These are phyloP conservation scores for Saccharomycopsis sp. DNA, from an alignment of 805 yeast species.

Conservation along the genomic window DNA sequence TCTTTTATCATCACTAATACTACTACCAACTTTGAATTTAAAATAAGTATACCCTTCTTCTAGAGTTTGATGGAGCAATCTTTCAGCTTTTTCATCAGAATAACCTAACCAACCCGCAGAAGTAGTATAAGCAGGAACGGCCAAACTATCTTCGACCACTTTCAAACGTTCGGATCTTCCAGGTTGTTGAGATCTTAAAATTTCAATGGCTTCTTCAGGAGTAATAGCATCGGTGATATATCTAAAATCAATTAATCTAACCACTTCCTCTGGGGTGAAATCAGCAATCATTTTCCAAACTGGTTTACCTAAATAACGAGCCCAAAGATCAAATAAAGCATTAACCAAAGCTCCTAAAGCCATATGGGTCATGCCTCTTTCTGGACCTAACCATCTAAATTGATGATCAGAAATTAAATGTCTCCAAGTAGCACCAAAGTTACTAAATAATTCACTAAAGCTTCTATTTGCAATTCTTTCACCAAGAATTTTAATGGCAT, in stretches of 20 bases:
- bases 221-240: conserved; percentile 34
- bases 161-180: conserved; percentile 27
- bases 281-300: conserved; percentile 34
- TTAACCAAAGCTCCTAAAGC: conserved; percentile 33
- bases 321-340: conserved; percentile 36
- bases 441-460: conserved; percentile 25
- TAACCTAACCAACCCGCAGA: conserved; percentile 37
- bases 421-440: conserved; percentile 33
- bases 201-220: conserved; percentile 30
- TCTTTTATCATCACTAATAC: conserved; percentile 27
- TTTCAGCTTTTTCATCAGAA: conserved; percentile 31
- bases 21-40: conserved; percentile 33
- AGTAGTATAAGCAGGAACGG: conserved; percentile 36
- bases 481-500: conserved; percentile 29
- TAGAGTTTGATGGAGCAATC: conserved; percentile 25
- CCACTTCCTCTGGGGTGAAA: conserved; percentile 32
- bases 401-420: conserved; percentile 31
- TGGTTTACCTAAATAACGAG: conserved; percentile 28
- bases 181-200: conserved; percentile 23
- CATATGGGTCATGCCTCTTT: conserved; percentile 32
- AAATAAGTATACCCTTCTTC: conserved; percentile 30
- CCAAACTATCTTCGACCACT: conserved; percentile 25
- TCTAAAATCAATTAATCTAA: conserved; percentile 31
- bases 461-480: conserved; percentile 27
- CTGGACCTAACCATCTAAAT: conserved; percentile 37